These are phyloP conservation scores for Bjerkandera adusta DNA, from an alignment of 1,284 basidiomycete genomes.

Conservation along the genomic window DNA sequence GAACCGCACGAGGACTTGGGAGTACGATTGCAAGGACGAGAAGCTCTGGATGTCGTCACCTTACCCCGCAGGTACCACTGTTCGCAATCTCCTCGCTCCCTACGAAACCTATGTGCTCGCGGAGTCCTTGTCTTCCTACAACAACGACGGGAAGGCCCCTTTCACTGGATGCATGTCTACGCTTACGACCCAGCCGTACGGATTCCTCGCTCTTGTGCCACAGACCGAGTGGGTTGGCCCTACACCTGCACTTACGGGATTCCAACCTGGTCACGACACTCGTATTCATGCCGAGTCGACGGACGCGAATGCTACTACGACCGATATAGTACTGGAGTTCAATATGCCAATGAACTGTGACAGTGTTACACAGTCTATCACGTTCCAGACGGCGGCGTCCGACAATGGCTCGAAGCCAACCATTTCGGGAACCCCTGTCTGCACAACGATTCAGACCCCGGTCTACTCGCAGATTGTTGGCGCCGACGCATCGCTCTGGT, in stretches of 20 bases:
- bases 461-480: conserved; percentile 49
- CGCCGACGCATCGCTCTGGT: conserved; percentile 58
- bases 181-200: conserved; percentile 69
- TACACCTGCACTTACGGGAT: conserved; percentile 72
- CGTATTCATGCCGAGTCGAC: conserved; percentile 54
- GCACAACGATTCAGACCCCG: conserved; percentile 44
- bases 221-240: conserved; percentile 62
- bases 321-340: conserved; percentile 77
- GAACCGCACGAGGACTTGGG: conserved; percentile 68
- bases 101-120: conserved; percentile 75
- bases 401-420: conserved; percentile 58
- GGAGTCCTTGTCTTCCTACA: conserved; percentile 61
- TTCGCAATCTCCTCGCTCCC: conserved; percentile 80
- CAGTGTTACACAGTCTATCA: conserved; percentile 58
- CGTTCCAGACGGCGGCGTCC: conserved; percentile 69
- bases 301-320: conserved; percentile 53
- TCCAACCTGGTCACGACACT: conserved; percentile 82
- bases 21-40: conserved; percentile 52
- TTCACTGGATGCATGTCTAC: conserved; percentile 70
- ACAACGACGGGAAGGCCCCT: conserved; percentile 52
- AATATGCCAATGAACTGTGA: conserved; percentile 74
- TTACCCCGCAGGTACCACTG: conserved; percentile 53
- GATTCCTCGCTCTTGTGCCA: conserved; percentile 83
- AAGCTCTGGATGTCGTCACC: conserved; percentile 77
- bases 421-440: conserved; percentile 46